A percentile compares a stretch with the other conserved stretches of the same genome.
Conservation (phyloP, 257 asterid species). For the Solanum peruvianum region DNA sequence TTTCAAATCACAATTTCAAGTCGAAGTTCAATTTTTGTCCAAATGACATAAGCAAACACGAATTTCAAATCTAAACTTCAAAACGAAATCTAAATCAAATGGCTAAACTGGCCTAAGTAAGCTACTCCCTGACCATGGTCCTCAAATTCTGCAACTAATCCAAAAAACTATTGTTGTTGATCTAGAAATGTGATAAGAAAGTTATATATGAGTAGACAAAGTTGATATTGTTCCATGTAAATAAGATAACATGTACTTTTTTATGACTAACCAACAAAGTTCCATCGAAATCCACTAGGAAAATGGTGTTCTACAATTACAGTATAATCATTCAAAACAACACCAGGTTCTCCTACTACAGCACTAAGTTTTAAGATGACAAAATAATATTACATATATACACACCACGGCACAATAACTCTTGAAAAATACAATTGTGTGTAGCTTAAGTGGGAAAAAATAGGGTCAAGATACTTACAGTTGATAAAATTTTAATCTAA, state of each 20-base stretch:
- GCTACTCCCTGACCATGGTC: background rate
- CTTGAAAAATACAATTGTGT: background rate
- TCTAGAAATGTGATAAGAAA: background rate
- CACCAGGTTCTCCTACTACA: background rate
- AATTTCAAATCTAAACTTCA: background rate
- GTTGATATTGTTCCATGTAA: background rate
- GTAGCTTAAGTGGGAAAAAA: background rate
- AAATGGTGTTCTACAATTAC: background rate
- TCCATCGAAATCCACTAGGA: background rate
- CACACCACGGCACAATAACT: background rate
- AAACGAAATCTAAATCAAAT: background rate
- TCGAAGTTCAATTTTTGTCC: background rate
- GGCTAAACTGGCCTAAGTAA: background rate
- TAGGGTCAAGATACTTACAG: conserved; percentile 7
- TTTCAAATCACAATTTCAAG: background rate
- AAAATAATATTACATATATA: background rate
- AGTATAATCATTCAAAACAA: background rate
- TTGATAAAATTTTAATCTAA: conserved; percentile 2
- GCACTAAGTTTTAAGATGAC: background rate
- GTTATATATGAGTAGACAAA: background rate
- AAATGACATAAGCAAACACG: background rate
- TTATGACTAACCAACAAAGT: background rate
- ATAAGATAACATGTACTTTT: background rate
- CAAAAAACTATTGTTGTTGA: background rate
- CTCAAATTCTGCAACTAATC: background rate